Evolutionary conservation across 176 grass and related monocot species (phyloP).

Genomic region (Cenchrus purpureus): DNA sequence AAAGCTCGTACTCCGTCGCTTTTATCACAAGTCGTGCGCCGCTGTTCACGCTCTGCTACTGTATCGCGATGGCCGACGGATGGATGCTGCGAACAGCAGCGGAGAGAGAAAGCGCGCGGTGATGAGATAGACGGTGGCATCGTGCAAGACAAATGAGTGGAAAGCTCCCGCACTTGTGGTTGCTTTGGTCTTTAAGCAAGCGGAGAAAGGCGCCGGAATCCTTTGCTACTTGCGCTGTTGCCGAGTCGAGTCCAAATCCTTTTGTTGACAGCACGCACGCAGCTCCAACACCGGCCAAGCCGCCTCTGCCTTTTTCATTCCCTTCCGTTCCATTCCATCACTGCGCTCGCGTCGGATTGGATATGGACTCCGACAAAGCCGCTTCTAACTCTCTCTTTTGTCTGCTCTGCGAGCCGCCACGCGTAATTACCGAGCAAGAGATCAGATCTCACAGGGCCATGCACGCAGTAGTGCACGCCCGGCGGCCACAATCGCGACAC

Average conservation of each 20-base stretch:
- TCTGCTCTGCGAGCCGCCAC: neutral
- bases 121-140: neutral
- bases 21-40: neutral
- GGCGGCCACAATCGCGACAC: no score
- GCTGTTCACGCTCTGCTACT: neutral
- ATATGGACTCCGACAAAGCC: slow-evolving; percentile 26
- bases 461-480: slow-evolving; percentile 18
- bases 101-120: neutral
- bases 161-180: slow-evolving; percentile 18
- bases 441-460: slow-evolving; percentile 30
- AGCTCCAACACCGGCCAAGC: slow-evolving; percentile 8
- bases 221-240: neutral
- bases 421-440: neutral
- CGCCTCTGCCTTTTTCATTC: neutral
- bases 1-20: neutral
- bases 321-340: neutral
- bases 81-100: neutral
- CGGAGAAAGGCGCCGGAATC: neutral
- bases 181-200: slow-evolving; percentile 32
- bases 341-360: slow-evolving; percentile 27
- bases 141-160: neutral
- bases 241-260: neutral
- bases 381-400: neutral
- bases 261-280: slow-evolving; percentile 16
- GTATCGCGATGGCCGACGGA: neutral